These are phyloP conservation scores for Populus hybrid DNA, from an alignment of 441 rosid species.

Conservation along the genomic window DNA sequence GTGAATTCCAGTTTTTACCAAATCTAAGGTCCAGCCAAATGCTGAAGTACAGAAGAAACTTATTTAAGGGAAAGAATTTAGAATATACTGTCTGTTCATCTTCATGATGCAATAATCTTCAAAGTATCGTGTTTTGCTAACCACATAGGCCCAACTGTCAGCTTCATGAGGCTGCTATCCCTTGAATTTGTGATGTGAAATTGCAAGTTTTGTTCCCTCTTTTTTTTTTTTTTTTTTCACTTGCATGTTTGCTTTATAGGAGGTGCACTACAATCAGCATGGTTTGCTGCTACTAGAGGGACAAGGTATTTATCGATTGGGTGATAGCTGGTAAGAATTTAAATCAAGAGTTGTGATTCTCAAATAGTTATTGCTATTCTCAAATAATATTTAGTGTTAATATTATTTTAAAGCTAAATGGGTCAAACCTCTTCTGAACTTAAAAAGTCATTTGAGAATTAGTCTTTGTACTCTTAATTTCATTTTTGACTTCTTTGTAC, in stretches of 20 bases:
- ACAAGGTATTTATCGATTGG: slow-evolving; percentile 84
- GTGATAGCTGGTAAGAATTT: slow-evolving; percentile 68
- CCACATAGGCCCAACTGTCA: background rate
- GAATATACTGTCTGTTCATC: background rate
- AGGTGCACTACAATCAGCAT: slow-evolving; percentile 93
- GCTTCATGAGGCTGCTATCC: background rate
- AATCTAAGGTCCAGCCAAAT: background rate
- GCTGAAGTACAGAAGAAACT: background rate
- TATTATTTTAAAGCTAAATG: background rate
- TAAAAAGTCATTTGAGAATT: no score
- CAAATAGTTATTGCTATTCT: slow-evolving; percentile 2
- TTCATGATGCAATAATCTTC: background rate
- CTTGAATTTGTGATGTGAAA: background rate
- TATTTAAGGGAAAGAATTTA: background rate
- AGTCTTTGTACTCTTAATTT: no score
- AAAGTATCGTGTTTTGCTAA: background rate
- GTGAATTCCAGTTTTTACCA: background rate
- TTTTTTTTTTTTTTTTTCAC: background rate
- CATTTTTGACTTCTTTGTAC: no score
- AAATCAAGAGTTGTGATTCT: slow-evolving; percentile 16
- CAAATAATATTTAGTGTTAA: background rate
- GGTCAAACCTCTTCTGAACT: no score
- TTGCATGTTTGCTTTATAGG: slow-evolving; percentile 45
- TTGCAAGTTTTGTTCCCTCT: background rate
- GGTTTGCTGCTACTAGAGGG: slow-evolving; percentile 91